These are phyloP conservation scores for Meyerozyma carpophila DNA, from an alignment of 1,139 yeast genomes.

Conservation along the genomic window DNA sequence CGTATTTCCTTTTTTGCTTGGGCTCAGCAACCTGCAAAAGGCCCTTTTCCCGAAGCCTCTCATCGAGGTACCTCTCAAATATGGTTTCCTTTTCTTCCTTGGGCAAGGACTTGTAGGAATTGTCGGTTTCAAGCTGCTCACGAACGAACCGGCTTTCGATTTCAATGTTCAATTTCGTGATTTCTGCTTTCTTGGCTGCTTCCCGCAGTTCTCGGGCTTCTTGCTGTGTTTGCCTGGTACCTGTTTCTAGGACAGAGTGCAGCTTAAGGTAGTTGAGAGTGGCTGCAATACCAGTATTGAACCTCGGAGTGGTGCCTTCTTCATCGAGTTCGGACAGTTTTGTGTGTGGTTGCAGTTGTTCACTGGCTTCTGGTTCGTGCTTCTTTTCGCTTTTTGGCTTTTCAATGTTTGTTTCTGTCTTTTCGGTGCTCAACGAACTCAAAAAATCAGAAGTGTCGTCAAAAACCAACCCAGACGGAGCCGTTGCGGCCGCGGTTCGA, in stretches of 20 bases:
- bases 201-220: constrained; percentile 20
- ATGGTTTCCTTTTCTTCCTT: constrained; percentile 23
- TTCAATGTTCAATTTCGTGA: constrained; percentile 26
- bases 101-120: constrained; percentile 24
- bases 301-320: constrained; percentile 17
- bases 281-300: constrained; percentile 51
- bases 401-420: neutral
- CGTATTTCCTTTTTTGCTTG: constrained; percentile 2
- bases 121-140: constrained; percentile 34
- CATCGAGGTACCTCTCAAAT: constrained; percentile 26
- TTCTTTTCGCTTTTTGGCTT: constrained; percentile 1
- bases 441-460: constrained; percentile 62
- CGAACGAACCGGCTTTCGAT: constrained; percentile 36
- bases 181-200: constrained; percentile 26
- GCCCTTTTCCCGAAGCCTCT: constrained; percentile 22
- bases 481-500: constrained; percentile 8
- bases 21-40: constrained; percentile 10
- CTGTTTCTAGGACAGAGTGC: constrained; percentile 27
- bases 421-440: constrained; percentile 20
- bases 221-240: constrained; percentile 11
- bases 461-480: constrained; percentile 30
- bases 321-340: constrained; percentile 2
- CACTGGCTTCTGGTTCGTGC: constrained; percentile 3
- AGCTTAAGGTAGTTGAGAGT: constrained; percentile 51
- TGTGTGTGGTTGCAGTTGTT: neutral